Conservation (phyloP, 1,284 basidiomycete genomes). For the Somion occarium region DNA sequence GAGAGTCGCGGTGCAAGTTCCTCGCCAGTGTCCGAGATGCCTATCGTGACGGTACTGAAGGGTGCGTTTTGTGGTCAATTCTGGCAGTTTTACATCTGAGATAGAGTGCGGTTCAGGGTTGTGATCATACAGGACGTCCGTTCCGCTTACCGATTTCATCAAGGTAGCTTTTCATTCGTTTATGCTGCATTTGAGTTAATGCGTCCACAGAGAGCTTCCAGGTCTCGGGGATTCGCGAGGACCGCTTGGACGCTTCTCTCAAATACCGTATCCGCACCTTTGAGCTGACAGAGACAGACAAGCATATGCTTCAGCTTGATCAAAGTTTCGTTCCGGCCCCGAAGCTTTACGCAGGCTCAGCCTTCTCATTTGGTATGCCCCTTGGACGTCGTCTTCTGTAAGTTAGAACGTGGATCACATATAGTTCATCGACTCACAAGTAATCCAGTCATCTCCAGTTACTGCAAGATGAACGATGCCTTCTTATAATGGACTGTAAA, state of each 20-base stretch:
- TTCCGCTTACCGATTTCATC: background rate
- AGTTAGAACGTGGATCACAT: background rate
- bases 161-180: background rate
- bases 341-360: slow-evolving; percentile 14
- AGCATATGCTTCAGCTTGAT: slow-evolving; percentile 37
- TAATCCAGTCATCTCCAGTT: slow-evolving; percentile 31
- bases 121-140: background rate
- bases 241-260: slow-evolving; percentile 20
- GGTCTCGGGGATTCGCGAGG: slow-evolving; percentile 12
- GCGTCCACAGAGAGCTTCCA: background rate
- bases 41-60: slow-evolving; percentile 1
- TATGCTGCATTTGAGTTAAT: background rate
- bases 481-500: slow-evolving; percentile 37
- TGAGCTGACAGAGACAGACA: slow-evolving; percentile 36
- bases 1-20: slow-evolving; percentile 16
- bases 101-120: background rate
- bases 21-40: slow-evolving; percentile 21
- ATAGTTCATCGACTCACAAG: background rate
- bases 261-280: slow-evolving; percentile 34
- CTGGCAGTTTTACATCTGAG: background rate
- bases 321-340: slow-evolving; percentile 34
- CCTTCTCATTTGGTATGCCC: slow-evolving; percentile 30
- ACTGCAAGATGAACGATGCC: slow-evolving; percentile 33
- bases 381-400: slow-evolving; percentile 18
- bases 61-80: background rate